A percentile compares a stretch with the other conserved stretches of the same genome.
Evolutionary conservation across 176 grass and related monocot genomes (phyloP).

Genomic region (Avena sativa): DNA sequence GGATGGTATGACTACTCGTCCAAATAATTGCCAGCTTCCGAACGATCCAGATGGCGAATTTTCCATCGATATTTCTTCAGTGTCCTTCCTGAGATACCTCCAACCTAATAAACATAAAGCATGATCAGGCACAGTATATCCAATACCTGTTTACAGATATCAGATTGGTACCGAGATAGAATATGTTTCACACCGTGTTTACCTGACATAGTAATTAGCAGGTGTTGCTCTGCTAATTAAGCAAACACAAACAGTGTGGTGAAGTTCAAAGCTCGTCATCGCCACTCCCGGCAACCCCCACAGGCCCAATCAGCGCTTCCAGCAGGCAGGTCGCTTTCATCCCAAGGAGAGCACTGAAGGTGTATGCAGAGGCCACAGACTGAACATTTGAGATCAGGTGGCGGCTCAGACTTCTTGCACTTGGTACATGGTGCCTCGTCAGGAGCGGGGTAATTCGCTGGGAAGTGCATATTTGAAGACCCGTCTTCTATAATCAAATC

Average conservation of each 20-base stretch:
- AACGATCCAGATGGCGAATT: not conserved
- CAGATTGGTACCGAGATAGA: not conserved
- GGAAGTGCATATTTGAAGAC: constrained; percentile 39
- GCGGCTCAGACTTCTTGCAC: constrained; percentile 58
- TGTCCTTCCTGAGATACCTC: constrained; percentile 11
- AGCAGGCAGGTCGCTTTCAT: constrained; percentile 36
- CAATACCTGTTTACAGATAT: not conserved
- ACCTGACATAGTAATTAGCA: constrained; percentile 32
- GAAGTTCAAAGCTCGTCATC: constrained; percentile 39
- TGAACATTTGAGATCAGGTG: constrained; percentile 59
- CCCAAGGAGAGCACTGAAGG: constrained; percentile 71
- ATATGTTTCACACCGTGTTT: not conserved
- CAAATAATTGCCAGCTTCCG: constrained; percentile 33
- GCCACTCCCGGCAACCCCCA: constrained; percentile 74
- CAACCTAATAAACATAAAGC: constrained; percentile 41
- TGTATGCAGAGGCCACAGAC: constrained; percentile 68
- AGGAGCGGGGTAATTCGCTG: constrained; percentile 22
- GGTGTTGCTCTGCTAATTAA: constrained; percentile 1
- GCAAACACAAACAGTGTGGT: not conserved
- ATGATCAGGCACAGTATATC: constrained; percentile 29
- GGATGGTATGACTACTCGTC: constrained; percentile 8
- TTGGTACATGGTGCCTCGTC: constrained; percentile 41
- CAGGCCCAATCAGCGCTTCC: constrained; percentile 57
- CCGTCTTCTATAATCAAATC: constrained; percentile 34
- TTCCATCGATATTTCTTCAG: not conserved